Base-by-base conservation (phyloP, 139 green algal genomes). In the Chlamydomonas sp. region DNA sequence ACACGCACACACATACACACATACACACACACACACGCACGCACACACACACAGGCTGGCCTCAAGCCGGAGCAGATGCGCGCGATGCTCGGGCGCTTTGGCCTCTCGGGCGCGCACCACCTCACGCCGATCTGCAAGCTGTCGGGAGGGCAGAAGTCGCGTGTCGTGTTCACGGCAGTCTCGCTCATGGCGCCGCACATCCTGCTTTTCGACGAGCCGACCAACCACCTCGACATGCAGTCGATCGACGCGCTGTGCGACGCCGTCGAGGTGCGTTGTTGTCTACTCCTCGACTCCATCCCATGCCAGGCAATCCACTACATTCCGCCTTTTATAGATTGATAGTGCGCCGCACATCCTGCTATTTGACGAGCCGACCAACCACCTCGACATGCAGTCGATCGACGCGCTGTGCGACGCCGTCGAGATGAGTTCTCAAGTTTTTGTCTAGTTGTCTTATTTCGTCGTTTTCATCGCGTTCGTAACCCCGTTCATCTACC, bases 151-250 rank as follows among this genome's bases (percentile, higher is more conserved):
- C 95, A 98, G 76, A 98, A 99, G 83, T 86, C 95, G 22, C 88
- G 95, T 8, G 95, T 99, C 36, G 95, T 99, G 66, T 99, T 99
- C 79, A 91, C 94, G 0, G 80, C 88, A 38, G 97, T 99, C 70
- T 73, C 74, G 4, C 85, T 99, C 24, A 75, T 65, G 24, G 67
- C 88, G 36, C 90, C 94, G 0, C 94, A 98, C 86, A 99, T 98
- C 74, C 83, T 97, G 73, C 83, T 97, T 77, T 81, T 97, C 71
- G 85, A 90, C 50, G 81, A 88, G 82, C 93, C 94, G 48, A 99
- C 95, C 60, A 99, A 99, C 74, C 91, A 99, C 67, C 73, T 99
- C 66, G 95, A 99, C 86, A 99, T 99, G 95, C 89, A 97, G 88
- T 93, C 82, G 68, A 98, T 99, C 70, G 95, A 99, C 69, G 93